Conservation (phyloP, 2,329 filamentous ascomycete genomes). For the Fusarium torreyae region DNA sequence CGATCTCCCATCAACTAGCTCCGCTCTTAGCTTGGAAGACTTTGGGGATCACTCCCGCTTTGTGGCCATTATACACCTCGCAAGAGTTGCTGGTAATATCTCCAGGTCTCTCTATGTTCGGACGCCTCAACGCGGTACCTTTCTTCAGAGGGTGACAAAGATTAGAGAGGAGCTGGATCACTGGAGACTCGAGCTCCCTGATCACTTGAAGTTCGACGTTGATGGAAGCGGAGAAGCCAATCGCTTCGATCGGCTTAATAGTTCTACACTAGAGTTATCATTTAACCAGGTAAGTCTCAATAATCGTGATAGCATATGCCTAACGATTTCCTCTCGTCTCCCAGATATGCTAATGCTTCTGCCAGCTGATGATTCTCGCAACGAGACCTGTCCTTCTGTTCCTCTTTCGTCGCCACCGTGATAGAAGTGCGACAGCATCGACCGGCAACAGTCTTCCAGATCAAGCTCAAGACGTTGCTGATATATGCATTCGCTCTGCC, state of each 20-base stretch:
- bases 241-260: not conserved
- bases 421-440: not conserved
- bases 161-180: not conserved
- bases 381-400: not conserved
- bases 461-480: not conserved
- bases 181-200: not conserved
- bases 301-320: too few relatives aligned
- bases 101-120: constrained; percentile 1
- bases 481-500: not conserved
- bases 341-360: not conserved
- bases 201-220: not conserved
- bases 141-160: not conserved
- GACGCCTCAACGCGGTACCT: not conserved
- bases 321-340: too few relatives aligned
- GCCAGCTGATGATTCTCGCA: not conserved
- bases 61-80: not conserved
- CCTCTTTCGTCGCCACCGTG: not conserved
- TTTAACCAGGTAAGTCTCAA: not conserved
- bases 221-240: not conserved
- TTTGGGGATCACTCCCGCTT: not conserved
- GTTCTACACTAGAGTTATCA: not conserved
- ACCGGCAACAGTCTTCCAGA: not conserved
- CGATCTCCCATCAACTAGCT: not conserved
- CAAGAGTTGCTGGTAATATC: not conserved
- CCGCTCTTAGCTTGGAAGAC: not conserved